phyloP scores from a whole-genome alignment of 202 grass and related monocot genomes.

The Musa balbisiana region DNA sequence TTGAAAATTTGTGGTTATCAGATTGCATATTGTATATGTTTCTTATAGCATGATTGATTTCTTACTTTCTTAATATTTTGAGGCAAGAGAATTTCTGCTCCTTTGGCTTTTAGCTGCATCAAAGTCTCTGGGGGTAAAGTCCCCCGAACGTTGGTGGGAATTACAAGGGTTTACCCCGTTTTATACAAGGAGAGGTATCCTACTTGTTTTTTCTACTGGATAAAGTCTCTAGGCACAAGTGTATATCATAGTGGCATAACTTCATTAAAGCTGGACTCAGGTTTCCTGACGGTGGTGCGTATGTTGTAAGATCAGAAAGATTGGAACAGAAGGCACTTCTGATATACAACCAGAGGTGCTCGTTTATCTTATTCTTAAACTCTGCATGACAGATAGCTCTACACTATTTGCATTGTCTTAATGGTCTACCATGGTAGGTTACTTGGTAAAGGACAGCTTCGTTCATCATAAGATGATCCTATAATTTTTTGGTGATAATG shows the following conservation, averaged over 20 bases:
- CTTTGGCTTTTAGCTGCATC: constrained; percentile 86
- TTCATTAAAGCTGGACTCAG: constrained; percentile 35
- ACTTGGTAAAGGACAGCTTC: too few species aligned
- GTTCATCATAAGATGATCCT: too few species aligned
- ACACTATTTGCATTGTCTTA: too few species aligned
- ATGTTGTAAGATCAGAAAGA: constrained; percentile 82
- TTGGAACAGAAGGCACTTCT: constrained; percentile 67
- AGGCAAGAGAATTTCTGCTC: constrained; percentile 66
- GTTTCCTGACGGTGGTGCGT: constrained; percentile 62
- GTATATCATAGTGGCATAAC: not conserved
- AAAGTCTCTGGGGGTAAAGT: constrained; percentile 69
- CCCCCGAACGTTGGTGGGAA: constrained; percentile 69
- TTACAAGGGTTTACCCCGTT: constrained; percentile 82
- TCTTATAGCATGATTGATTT: constrained; percentile 6
- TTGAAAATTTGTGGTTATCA: constrained; percentile 2
- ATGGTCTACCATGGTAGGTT: too few species aligned
- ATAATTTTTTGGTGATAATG: too few species aligned
- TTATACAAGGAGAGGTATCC: constrained; percentile 79
- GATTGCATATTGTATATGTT: not conserved
- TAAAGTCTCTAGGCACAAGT: constrained; percentile 18
- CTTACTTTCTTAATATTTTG: constrained; percentile 14
- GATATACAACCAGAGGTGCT: constrained; percentile 71
- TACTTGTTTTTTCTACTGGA: constrained; percentile 1
- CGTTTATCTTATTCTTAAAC: constrained; percentile 2
- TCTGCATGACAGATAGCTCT: not conserved